Conservation (phyloP, 352 stramenopile genomes). For the Pythium sp. region DNA sequence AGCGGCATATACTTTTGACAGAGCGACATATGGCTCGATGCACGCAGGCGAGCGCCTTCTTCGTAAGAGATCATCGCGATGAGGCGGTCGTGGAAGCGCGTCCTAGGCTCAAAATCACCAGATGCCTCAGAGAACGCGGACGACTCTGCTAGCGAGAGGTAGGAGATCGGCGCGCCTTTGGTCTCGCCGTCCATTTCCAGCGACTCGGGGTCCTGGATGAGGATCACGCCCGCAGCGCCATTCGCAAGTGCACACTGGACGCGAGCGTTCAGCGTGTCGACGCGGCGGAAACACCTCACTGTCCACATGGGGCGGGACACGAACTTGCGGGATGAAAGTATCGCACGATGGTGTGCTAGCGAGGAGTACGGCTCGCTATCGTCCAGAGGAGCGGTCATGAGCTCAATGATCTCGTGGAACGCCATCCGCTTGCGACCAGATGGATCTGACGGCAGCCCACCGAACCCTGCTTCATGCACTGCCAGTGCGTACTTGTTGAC, state of each 20-base stretch:
- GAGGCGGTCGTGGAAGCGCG: conserved; percentile 12
- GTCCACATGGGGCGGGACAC: conserved; percentile 29
- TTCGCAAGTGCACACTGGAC: conserved; percentile 42
- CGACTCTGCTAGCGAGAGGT: not conserved
- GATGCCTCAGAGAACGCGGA: not conserved
- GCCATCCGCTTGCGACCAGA: conserved; percentile 22
- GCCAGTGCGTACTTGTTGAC: conserved; percentile 23
- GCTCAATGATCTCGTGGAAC: conserved; percentile 28
- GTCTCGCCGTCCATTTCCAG: conserved; percentile 23
- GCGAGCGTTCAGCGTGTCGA: conserved; percentile 34
- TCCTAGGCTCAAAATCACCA: not conserved
- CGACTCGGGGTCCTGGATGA: conserved; percentile 34
- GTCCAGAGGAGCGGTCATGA: conserved; percentile 11
- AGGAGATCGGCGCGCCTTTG: conserved; percentile 2
- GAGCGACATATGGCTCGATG: conserved; percentile 21
- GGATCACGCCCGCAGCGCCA: conserved; percentile 47
- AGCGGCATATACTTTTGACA: conserved; percentile 27
- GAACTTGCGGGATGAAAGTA: conserved; percentile 2
- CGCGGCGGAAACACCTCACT: conserved; percentile 46
- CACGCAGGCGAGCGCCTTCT: conserved; percentile 25
- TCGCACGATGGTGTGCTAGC: not conserved
- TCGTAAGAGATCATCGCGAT: conserved; percentile 38
- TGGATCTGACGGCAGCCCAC: conserved; percentile 6
- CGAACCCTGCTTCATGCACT: not conserved
- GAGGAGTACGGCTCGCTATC: not conserved